Evolutionary conservation across 2,329 filamentous ascomycete species (phyloP).

Genomic region (Thelonectria discophora): DNA sequence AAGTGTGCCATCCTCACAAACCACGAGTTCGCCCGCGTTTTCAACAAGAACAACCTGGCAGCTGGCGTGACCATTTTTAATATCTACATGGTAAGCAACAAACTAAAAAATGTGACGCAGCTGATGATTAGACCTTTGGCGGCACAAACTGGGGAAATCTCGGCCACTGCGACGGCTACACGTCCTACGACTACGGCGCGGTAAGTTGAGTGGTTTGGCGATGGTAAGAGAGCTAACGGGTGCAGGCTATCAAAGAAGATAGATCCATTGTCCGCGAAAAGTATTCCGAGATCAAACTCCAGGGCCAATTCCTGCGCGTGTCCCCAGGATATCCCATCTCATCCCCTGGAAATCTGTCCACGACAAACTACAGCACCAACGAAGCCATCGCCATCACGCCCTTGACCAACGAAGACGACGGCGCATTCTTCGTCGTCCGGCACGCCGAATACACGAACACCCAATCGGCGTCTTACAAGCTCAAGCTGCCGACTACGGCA

Average conservation of each 20-base stretch:
- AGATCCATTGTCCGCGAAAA: constrained; percentile 76
- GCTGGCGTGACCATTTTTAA: constrained; percentile 74
- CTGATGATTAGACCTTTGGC: constrained; percentile 64
- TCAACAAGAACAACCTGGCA: constrained; percentile 79
- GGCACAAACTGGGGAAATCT: constrained; percentile 88
- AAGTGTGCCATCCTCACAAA: constrained; percentile 73
- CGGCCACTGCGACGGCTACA: constrained; percentile 73
- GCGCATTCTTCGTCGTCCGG: constrained; percentile 71
- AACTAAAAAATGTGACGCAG: neutral
- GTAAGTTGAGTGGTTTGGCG: constrained; percentile 35
- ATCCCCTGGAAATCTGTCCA: constrained; percentile 58
- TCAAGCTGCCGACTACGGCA: constrained; percentile 68
- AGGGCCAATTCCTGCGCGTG: constrained; percentile 78
- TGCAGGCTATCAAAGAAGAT: constrained; percentile 68
- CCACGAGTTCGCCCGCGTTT: constrained; percentile 78
- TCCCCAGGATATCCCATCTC: constrained; percentile 75
- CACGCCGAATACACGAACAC: constrained; percentile 72
- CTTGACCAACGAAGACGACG: constrained; percentile 60
- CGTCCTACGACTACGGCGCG: constrained; percentile 64
- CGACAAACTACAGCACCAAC: constrained; percentile 62
- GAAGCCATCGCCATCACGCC: constrained; percentile 67
- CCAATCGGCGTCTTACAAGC: constrained; percentile 66
- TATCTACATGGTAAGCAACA: constrained; percentile 71
- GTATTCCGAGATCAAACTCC: constrained; percentile 80
- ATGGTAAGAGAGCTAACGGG: neutral